Evolutionary conservation across 768 basidiomycete genomes (phyloP).

Genomic region (Termitomyces sp.): DNA sequence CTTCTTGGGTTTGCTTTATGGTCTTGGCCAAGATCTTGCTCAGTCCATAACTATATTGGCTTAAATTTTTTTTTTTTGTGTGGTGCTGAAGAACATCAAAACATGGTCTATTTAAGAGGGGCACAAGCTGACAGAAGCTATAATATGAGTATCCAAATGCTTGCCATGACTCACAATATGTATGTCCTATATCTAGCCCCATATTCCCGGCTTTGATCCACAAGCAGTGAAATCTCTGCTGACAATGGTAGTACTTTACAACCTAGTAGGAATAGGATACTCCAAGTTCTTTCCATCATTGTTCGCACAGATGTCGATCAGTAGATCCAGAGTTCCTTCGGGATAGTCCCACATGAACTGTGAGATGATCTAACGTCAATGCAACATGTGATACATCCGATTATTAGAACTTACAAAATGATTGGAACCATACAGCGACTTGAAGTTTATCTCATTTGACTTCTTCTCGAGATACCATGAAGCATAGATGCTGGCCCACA

Average conservation of each 20-base stretch:
- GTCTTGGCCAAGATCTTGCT: too few relatives aligned
- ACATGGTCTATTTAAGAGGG: too few relatives aligned
- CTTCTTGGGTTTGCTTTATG: too few relatives aligned
- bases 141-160: too few relatives aligned
- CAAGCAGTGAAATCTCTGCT: too few relatives aligned
- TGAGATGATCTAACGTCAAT: neutral
- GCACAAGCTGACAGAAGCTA: too few relatives aligned
- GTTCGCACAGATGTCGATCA: neutral
- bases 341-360: neutral
- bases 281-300: neutral
- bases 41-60: too few relatives aligned
- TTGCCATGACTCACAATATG: too few relatives aligned
- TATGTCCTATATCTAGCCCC: too few relatives aligned
- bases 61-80: too few relatives aligned
- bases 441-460: neutral
- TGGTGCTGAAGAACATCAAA: too few relatives aligned
- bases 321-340: neutral
- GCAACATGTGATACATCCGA: neutral
- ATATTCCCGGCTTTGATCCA: too few relatives aligned
- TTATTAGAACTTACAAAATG: neutral
- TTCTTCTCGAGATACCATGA: constrained; percentile 3
- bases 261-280: neutral
- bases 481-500: neutral
- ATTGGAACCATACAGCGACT: neutral
- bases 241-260: neutral